A percentile compares a stretch with the other conserved stretches of the same genome.
Evolutionary conservation across 108 stramenopile genomes (phyloP).

Genomic region (Aureococcus anophagefferens): DNA sequence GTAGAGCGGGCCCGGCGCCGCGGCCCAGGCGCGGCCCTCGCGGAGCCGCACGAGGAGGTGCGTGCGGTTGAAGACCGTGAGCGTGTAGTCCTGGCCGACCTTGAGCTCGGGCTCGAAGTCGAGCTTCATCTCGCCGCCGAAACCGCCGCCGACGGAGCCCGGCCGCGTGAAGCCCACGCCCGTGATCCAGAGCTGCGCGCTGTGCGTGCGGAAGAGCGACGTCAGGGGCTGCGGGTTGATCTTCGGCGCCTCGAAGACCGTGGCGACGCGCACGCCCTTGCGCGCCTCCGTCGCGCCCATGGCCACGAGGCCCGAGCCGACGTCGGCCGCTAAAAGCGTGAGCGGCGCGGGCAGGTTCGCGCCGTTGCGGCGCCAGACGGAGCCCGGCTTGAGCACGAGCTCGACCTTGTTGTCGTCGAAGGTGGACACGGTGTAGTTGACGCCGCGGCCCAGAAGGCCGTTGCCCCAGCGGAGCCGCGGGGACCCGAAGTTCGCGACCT

Average conservation of each 20-base stretch:
- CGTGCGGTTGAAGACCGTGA: conserved; percentile 13
- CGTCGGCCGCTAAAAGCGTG: conserved; percentile 28
- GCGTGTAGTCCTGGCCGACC: conserved; percentile 24
- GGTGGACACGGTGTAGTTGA: conserved; percentile 34
- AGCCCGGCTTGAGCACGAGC: conserved; percentile 22
- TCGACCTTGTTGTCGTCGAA: conserved; percentile 4
- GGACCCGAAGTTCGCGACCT: neutral
- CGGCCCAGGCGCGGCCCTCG: conserved; percentile 20
- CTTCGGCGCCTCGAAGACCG: conserved; percentile 15
- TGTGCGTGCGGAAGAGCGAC: conserved; percentile 33
- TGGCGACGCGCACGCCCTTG: conserved; percentile 32
- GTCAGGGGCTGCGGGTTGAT: neutral
- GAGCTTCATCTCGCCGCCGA: conserved; percentile 7
- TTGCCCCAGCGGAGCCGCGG: conserved; percentile 27
- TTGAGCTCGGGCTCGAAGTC: conserved; percentile 26
- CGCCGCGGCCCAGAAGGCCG: conserved; percentile 24
- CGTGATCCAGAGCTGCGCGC: conserved; percentile 19
- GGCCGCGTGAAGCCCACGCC: conserved; percentile 27
- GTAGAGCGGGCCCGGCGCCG: neutral
- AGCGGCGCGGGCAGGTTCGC: conserved; percentile 30
- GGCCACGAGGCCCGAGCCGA: conserved; percentile 34
- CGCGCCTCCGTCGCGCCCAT: conserved; percentile 31
- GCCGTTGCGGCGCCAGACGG: conserved; percentile 17
- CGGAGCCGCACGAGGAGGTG: conserved; percentile 18
- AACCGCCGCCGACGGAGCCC: neutral